Conservation (phyloP, 768 basidiomycete genomes). For the Gymnopilus junonius region DNA sequence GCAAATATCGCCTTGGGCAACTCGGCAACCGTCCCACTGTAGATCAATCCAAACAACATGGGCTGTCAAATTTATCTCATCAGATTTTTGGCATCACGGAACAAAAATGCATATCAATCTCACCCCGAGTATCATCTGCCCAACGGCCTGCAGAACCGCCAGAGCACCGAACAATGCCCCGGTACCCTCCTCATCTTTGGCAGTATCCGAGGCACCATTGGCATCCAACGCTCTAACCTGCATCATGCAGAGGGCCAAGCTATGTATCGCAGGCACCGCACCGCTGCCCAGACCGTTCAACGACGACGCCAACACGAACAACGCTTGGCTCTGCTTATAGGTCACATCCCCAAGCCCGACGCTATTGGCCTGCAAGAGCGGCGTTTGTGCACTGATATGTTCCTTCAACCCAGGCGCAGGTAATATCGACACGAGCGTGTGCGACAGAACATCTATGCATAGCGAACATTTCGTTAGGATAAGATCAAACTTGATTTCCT, state of each 20-base stretch:
- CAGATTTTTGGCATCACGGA: conserved; percentile 2
- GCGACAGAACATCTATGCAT: conserved; percentile 66
- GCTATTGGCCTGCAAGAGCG: background rate
- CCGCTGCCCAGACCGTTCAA: conserved; percentile 71
- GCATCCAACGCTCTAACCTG: conserved; percentile 46
- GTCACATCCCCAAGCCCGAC: conserved; percentile 13
- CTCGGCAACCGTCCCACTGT: conserved; percentile 66
- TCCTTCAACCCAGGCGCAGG: conserved; percentile 42
- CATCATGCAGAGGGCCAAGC: conserved; percentile 69
- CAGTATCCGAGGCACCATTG: conserved; percentile 16
- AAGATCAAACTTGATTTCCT: conserved; percentile 76
- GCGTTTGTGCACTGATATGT: conserved; percentile 29
- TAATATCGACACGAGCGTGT: conserved; percentile 58
- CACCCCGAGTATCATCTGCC: conserved; percentile 67
- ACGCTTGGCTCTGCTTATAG: conserved; percentile 38
- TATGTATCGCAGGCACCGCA: conserved; percentile 69
- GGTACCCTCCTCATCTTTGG: conserved; percentile 28
- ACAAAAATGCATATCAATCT: conserved; percentile 18
- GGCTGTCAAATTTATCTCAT: conserved; percentile 47
- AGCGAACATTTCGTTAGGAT: conserved; percentile 63
- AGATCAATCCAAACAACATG: conserved; percentile 73
- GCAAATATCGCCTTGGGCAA: conserved; percentile 76
- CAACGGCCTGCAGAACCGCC: conserved; percentile 69
- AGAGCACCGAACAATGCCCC: conserved; percentile 76
- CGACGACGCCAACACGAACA: conserved; percentile 66